Evolutionary conservation across 2,329 filamentous ascomycete genomes (phyloP).

Genomic region (Beauveria asiatica): DNA sequence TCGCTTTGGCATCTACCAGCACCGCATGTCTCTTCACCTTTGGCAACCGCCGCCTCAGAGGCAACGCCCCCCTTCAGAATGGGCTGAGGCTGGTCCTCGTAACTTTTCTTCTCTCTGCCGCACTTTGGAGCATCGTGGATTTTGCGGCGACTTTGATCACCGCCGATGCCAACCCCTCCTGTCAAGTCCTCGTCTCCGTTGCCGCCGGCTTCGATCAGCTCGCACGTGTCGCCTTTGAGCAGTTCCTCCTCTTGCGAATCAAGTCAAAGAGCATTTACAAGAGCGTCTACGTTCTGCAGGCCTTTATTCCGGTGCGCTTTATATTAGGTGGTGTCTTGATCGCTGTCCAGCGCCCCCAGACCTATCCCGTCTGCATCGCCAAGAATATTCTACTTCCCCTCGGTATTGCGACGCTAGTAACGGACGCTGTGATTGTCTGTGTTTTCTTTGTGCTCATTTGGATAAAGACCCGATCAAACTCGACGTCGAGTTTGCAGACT

Average conservation of each 20-base stretch:
- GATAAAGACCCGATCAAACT: not conserved
- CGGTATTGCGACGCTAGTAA: constrained; percentile 34
- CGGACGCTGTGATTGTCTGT: constrained; percentile 37
- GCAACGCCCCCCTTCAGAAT: constrained; percentile 43
- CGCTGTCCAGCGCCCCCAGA: constrained; percentile 44
- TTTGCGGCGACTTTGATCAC: constrained; percentile 40
- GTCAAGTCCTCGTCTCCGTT: constrained; percentile 44
- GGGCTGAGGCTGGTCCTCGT: constrained; percentile 57
- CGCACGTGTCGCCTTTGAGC: constrained; percentile 43
- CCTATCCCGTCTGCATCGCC: constrained; percentile 44
- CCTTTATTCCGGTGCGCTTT: constrained; percentile 38
- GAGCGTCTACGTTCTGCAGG: constrained; percentile 35
- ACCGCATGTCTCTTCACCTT: constrained; percentile 38
- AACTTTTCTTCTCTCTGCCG: constrained; percentile 41
- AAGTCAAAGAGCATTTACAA: constrained; percentile 29
- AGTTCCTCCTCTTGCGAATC: constrained; percentile 45
- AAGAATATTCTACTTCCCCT: constrained; percentile 35
- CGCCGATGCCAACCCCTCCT: constrained; percentile 26
- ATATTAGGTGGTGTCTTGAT: constrained; percentile 46
- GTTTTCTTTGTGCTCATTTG: constrained; percentile 28
- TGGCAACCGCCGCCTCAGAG: constrained; percentile 27
- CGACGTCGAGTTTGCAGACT: not conserved
- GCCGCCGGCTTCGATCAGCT: constrained; percentile 49
- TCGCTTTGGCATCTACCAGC: constrained; percentile 42
- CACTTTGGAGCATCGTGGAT: constrained; percentile 44